Base-by-base conservation (phyloP, 1,284 basidiomycete genomes). In the Sanghuangporus weigelae region DNA sequence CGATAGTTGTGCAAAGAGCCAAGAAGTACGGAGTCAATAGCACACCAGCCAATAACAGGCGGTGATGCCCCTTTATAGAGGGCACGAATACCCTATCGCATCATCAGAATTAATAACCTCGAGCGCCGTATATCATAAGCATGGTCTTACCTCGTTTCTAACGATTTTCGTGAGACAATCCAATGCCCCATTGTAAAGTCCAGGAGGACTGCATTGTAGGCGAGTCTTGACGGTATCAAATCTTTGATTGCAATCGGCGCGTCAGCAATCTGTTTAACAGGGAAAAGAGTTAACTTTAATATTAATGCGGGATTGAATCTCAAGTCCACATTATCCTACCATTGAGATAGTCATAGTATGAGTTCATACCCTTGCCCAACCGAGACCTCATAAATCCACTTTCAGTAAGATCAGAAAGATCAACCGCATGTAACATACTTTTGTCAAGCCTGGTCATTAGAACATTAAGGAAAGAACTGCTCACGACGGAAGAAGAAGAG, bases 211-310 rank as follows among this genome's bases (percentile, higher is more conserved):
- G 70, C 88, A 90, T 73, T 89, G 90, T 71, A 92, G 73, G 19
- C 89, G 84, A 1, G 88, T 87, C 73, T 92, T 91, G 70, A 92
- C 81, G 14, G 87, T 90, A 71, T 90, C 87, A 71, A 89, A 88
- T 3, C 84, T 87, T 65, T 7, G 31, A 31, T 31, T 31, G 3
- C 26, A 31, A 31, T 31, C 26, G 21, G n/a, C 11, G 4, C 6
- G 10, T 21, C 23, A 16, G 21, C 7, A 16, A 49, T 16, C 23
- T 58, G 21, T 5, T 42, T 31, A 50, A 26, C 7, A 57, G 14
- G n/a, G 2, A 19, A 26, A 49, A 7, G 11, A 39, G 36, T 16
- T 54, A n/a, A 21, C 44, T 46, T 19, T 46, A 8, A 7, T 14
- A 12, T 46, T 46, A n/a, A n/a, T 46, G n/a, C n/a, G 44, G 44